Conservation (phyloP, 352 stramenopile species). For the Globisporangium spiculum region DNA sequence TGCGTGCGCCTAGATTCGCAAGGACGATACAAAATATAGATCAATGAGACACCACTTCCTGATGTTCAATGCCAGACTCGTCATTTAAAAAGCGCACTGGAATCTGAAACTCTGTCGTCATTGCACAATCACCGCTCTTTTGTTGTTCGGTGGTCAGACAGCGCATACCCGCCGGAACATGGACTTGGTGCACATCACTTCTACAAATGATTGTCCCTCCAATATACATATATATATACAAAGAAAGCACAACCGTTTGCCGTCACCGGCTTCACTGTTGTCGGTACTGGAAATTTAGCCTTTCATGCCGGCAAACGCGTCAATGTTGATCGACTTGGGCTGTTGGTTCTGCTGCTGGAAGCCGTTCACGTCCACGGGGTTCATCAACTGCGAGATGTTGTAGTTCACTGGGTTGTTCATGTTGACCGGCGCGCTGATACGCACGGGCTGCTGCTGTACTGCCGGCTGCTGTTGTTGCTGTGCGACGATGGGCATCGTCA, state of each 20-base stretch:
- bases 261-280: background rate
- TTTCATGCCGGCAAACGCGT: slow-evolving; percentile 66
- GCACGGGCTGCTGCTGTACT: background rate
- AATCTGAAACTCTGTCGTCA: background rate
- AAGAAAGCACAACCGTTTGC: background rate
- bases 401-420: slow-evolving; percentile 48
- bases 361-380: slow-evolving; percentile 60
- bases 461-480: background rate
- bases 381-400: slow-evolving; percentile 85
- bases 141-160: background rate
- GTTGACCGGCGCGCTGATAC: background rate
- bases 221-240: background rate
- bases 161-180: background rate
- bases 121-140: background rate
- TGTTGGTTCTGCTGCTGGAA: slow-evolving; percentile 25
- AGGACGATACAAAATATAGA: too few species aligned
- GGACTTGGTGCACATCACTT: background rate
- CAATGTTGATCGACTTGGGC: slow-evolving; percentile 80
- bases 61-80: background rate
- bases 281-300: slow-evolving; percentile 14
- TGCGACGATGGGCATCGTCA: slow-evolving; percentile 7
- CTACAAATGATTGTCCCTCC: background rate
- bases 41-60: background rate
- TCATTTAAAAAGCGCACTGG: background rate
- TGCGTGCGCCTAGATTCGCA: background rate